Conservation (phyloP, 306 rosid species). For the Bauhinia variegata region DNA sequence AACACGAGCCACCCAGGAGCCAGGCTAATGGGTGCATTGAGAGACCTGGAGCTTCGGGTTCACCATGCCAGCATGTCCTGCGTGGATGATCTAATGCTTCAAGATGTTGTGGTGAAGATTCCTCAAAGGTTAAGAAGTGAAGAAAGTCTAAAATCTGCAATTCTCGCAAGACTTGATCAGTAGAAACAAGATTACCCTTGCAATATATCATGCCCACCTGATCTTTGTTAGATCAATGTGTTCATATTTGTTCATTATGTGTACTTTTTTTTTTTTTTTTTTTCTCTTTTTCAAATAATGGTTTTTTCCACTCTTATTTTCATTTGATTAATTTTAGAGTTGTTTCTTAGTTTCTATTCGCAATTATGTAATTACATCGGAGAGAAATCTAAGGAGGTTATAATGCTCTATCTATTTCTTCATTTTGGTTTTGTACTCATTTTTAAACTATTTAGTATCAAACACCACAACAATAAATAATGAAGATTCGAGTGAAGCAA, state of each 20-base stretch:
- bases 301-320: neutral
- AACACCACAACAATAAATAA: too few species aligned
- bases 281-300: neutral
- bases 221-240: neutral
- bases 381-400: too few species aligned
- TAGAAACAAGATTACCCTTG: neutral
- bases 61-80: slow-evolving; percentile 74
- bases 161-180: slow-evolving; percentile 52
- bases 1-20: slow-evolving; percentile 71
- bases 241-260: slow-evolving; percentile 1
- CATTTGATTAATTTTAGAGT: neutral
- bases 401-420: too few species aligned
- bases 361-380: slow-evolving; percentile 15
- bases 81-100: slow-evolving; percentile 76
- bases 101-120: slow-evolving; percentile 66
- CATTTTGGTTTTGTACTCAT: too few species aligned
- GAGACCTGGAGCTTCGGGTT: slow-evolving; percentile 66
- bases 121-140: slow-evolving; percentile 50
- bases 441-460: too few species aligned
- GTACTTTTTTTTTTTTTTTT: too few species aligned
- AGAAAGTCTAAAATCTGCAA: slow-evolving; percentile 55
- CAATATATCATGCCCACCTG: too few species aligned
- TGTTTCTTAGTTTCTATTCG: neutral
- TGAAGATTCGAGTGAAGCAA: too few species aligned
- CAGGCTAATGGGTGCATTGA: slow-evolving; percentile 60